Conservation (phyloP, 805 yeast species). For the Wickerhamiella occidentalis region DNA sequence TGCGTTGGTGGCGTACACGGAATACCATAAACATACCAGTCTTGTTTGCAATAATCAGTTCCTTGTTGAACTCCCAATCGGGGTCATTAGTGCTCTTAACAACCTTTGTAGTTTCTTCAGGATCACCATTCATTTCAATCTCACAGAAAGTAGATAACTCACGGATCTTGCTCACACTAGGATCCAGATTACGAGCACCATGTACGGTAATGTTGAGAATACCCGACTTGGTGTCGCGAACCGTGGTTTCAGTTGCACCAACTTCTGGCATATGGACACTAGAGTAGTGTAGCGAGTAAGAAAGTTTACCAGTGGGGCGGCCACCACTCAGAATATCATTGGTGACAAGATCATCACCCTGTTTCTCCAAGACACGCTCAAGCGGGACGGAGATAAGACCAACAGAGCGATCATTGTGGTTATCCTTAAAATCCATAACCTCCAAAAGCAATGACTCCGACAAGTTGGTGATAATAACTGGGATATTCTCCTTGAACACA, state of each 20-base stretch:
- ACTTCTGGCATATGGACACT: conserved; percentile 49
- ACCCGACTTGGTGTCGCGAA: conserved; percentile 93
- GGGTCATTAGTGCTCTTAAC: conserved; percentile 55
- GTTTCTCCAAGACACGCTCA: conserved; percentile 45
- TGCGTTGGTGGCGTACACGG: conserved; percentile 50
- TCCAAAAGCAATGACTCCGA: conserved; percentile 72
- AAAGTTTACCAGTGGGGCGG: conserved; percentile 65
- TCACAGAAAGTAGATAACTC: conserved; percentile 59
- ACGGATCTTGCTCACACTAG: conserved; percentile 33
- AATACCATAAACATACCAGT: conserved; percentile 58
- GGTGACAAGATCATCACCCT: conserved; percentile 35
- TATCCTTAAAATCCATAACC: conserved; percentile 65
- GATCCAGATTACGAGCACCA: conserved; percentile 46
- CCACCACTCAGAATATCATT: conserved; percentile 66
- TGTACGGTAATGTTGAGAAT: conserved; percentile 55
- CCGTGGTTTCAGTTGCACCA: conserved; percentile 58
- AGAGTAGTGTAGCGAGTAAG: conserved; percentile 59
- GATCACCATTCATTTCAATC: conserved; percentile 50
- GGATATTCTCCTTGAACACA: conserved; percentile 70
- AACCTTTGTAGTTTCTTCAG: conserved; percentile 44
- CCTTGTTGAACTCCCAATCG: conserved; percentile 48
- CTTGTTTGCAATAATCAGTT: conserved; percentile 60
- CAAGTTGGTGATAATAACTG: conserved; percentile 57
- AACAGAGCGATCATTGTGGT: conserved; percentile 61
- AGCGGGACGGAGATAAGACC: conserved; percentile 70